Evolutionary conservation across 2,329 filamentous ascomycete species (phyloP), one percentile per base, ranked within the genome.

Genomic region (Falciphora oryzae): DNA sequence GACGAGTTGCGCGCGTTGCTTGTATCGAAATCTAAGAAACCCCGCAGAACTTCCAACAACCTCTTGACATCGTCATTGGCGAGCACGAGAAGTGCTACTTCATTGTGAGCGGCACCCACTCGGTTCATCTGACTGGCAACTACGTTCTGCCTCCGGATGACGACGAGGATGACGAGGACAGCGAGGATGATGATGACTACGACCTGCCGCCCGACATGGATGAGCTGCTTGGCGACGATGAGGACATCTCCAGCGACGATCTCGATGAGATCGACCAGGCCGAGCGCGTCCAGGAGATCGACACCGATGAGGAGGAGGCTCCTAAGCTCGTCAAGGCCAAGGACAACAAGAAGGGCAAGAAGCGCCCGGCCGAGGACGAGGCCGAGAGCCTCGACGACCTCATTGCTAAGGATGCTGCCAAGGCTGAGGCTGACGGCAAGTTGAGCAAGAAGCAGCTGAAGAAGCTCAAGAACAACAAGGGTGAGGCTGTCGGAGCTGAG

Each of bases 381-480:
- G 77, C 78, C 57, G 86, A 89, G 75, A 83, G 82, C 67, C 89
- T 97, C 31, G 93, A 97, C 72, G 91, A 91, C 69, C 79, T 97
- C 77, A 96, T 97, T 73, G 85, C 88, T 77, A 94, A 95, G 80
- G 84, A 83, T 66, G 75, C 79, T 70, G 93, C 93, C 79, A 83
- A 82, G 66, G 75, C 78, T 69, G 44, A 65, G 74, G 76, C 85
- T 68, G 89, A 93, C 71, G 75, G 83, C 70, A 93, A 93, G 82
- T 84, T 93, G 68, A 93, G 88, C 85, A 97, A 97, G 86, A 97
- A 97, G 83, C 92, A 98, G 78, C 85, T 90, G 73, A 98, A 99
- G 89, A 97, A 97, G 85, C 85, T 94, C 69, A 96, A 96, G 88
- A 97, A 97, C 85, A 98, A 98, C 84, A 92, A 96, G 76, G 95